Evolutionary conservation across 257 asterid species (phyloP).

Genomic region (Paraleonurus japonicus): DNA sequence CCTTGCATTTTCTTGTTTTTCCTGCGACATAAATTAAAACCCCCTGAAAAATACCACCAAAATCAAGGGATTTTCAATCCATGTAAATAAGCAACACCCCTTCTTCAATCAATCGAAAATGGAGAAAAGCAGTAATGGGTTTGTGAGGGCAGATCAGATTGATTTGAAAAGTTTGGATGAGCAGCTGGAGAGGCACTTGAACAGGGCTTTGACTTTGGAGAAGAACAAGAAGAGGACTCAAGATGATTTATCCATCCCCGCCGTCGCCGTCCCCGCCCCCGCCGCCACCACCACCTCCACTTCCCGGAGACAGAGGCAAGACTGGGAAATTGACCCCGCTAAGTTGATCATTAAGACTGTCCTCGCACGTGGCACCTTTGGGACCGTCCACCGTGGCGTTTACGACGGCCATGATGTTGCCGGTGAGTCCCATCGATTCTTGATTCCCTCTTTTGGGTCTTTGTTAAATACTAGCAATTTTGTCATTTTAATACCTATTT

Average conservation of each 20-base stretch:
- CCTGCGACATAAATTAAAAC: neutral
- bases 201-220: slow-evolving; percentile 61
- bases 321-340: slow-evolving; percentile 89
- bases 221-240: slow-evolving; percentile 48
- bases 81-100: neutral
- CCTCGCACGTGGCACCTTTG: slow-evolving; percentile 88
- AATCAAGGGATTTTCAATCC: neutral
- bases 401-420: slow-evolving; percentile 87
- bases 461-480: neutral
- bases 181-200: slow-evolving; percentile 72
- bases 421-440: slow-evolving; percentile 46
- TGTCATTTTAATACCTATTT: slow-evolving; percentile 13
- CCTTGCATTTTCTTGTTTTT: neutral
- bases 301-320: slow-evolving; percentile 53
- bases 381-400: slow-evolving; percentile 84
- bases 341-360: slow-evolving; percentile 59
- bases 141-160: slow-evolving; percentile 86
- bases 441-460: neutral
- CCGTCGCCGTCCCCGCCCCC: slow-evolving; percentile 4
- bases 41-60: neutral
- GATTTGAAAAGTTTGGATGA: slow-evolving; percentile 87
- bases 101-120: slow-evolving; percentile 23
- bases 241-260: slow-evolving; percentile 30
- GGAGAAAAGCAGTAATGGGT: slow-evolving; percentile 78
- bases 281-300: slow-evolving; percentile 15